Evolutionary conservation across 306 rosid genomes (phyloP).

Genomic region (Purshia tridentata): DNA sequence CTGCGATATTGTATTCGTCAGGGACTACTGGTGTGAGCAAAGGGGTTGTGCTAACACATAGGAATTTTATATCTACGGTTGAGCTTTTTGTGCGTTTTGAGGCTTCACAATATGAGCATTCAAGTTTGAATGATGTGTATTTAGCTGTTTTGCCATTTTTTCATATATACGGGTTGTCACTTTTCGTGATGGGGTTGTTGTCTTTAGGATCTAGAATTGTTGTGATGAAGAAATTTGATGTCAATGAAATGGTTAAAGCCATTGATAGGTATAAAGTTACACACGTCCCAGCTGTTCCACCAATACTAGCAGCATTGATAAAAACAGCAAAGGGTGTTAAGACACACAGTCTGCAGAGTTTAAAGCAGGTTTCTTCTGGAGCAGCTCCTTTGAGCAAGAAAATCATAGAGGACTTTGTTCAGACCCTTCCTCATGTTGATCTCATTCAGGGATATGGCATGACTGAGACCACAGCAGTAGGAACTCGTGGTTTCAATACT

Average conservation of each 20-base stretch:
- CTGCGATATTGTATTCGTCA: slow-evolving; percentile 73
- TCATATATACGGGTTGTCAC: slow-evolving; percentile 68
- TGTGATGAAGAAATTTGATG: slow-evolving; percentile 62
- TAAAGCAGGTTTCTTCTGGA: slow-evolving; percentile 70
- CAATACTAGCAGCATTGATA: slow-evolving; percentile 55
- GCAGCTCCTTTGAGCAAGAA: slow-evolving; percentile 62
- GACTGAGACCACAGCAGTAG: slow-evolving; percentile 87
- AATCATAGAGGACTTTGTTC: slow-evolving; percentile 47
- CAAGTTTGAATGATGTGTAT: slow-evolving; percentile 50
- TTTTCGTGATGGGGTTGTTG: slow-evolving; percentile 57
- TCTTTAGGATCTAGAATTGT: slow-evolving; percentile 70
- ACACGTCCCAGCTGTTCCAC: slow-evolving; percentile 76
- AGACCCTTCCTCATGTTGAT: slow-evolving; percentile 59
- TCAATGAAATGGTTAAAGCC: slow-evolving; percentile 43
- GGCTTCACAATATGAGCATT: slow-evolving; percentile 64
- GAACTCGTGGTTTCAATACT: slow-evolving; percentile 82
- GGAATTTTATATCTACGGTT: slow-evolving; percentile 57
- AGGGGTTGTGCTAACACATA: slow-evolving; percentile 70
- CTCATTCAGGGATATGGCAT: slow-evolving; percentile 96
- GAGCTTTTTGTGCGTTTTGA: slow-evolving; percentile 69
- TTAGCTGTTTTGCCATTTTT: slow-evolving; percentile 80
- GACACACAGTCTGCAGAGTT: slow-evolving; percentile 44
- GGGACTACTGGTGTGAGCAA: slow-evolving; percentile 87
- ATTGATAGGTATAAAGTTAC: slow-evolving; percentile 63
- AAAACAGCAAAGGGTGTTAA: slow-evolving; percentile 32